Evolutionary conservation across 1,139 yeast species (phyloP).

Genomic region (Sugiyamaella novakii): DNA sequence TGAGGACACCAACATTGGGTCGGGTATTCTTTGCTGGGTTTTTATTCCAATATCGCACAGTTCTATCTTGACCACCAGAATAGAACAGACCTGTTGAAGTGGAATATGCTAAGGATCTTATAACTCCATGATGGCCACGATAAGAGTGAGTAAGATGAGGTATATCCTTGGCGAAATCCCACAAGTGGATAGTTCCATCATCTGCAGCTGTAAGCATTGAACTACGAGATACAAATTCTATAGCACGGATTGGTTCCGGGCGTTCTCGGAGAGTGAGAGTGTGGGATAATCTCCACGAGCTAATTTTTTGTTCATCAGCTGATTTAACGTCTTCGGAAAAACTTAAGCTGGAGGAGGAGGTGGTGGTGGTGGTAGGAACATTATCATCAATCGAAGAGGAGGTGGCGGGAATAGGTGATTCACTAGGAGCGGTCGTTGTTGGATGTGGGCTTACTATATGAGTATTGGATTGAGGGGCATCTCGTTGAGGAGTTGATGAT

Average conservation of each 20-base stretch:
- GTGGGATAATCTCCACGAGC: conserved; percentile 16
- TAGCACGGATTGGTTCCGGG: conserved; percentile 25
- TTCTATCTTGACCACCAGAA: conserved; percentile 34
- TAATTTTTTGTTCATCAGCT: background rate
- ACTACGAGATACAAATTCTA: conserved; percentile 22
- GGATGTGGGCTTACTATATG: no score
- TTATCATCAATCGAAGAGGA: background rate
- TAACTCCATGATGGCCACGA: conserved; percentile 32
- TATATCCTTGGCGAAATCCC: conserved; percentile 26
- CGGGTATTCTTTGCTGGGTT: conserved; percentile 15
- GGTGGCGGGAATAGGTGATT: background rate
- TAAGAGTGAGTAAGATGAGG: conserved; percentile 22
- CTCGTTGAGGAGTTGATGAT: no score
- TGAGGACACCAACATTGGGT: conserved; percentile 19
- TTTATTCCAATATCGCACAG: conserved; percentile 23
- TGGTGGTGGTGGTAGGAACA: background rate
- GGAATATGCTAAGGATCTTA: conserved; percentile 31
- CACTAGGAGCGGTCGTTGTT: background rate
- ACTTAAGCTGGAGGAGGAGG: background rate
- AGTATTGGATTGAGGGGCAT: no score
- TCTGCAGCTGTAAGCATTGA: conserved; percentile 30
- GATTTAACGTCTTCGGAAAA: background rate
- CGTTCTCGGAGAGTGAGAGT: conserved; percentile 19
- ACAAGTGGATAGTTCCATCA: conserved; percentile 32
- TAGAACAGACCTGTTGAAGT: conserved; percentile 26